These are phyloP conservation scores for Lipomyces yamanashiensis DNA, from an alignment of 805 yeast genomes.

Conservation along the genomic window DNA sequence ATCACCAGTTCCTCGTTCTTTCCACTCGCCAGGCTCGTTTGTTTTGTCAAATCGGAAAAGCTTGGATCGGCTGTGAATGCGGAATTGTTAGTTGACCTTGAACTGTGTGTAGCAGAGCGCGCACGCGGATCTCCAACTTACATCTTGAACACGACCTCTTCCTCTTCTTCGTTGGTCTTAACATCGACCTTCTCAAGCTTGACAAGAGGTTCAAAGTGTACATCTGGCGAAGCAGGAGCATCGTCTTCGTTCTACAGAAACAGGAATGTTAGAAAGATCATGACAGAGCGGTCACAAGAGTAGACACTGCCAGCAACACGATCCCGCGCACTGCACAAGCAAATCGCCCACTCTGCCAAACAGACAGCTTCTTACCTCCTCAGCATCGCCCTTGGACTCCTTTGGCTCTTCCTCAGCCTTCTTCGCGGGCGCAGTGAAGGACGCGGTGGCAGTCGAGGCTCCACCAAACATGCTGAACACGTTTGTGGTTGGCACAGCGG, in stretches of 20 bases:
- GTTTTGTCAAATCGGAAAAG: conserved; percentile 74
- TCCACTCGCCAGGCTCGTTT: conserved; percentile 87
- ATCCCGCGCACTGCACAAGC: not conserved
- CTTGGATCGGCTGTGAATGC: conserved; percentile 67
- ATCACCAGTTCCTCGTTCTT: conserved; percentile 99
- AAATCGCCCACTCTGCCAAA: not conserved
- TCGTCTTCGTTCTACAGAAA: conserved; percentile 55
- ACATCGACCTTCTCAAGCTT: conserved; percentile 95
- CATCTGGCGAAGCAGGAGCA: conserved; percentile 74
- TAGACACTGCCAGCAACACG: not conserved
- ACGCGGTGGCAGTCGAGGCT: conserved; percentile 18
- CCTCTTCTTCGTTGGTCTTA: conserved; percentile 92
- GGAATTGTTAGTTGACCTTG: not conserved
- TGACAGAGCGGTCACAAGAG: not conserved
- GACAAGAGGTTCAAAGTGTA: conserved; percentile 95
- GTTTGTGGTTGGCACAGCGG: conserved; percentile 63
- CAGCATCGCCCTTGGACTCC: not conserved
- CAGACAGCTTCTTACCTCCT: conserved; percentile 4
- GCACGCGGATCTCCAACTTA: conserved; percentile 35
- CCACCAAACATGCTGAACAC: conserved; percentile 97
- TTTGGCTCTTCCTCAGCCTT: conserved; percentile 4
- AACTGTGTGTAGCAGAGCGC: not conserved
- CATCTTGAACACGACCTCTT: conserved; percentile 79
- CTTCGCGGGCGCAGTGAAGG: conserved; percentile 17
- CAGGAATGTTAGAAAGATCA: conserved; percentile 38